Base-by-base conservation (phyloP, 2,329 filamentous ascomycete genomes). In the Elsinoe perseae region DNA sequence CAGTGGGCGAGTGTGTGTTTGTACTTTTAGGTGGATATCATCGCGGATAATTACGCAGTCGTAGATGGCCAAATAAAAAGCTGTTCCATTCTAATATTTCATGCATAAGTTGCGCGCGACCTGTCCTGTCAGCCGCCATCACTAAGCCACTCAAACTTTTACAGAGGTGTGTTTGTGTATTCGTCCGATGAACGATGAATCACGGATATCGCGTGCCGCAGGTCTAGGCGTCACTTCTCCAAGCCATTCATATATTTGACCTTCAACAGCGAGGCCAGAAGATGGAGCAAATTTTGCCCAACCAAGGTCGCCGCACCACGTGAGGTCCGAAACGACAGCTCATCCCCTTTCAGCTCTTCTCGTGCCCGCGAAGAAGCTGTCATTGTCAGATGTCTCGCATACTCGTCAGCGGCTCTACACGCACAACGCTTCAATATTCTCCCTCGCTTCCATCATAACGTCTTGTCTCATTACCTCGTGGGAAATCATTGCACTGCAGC, bases 21-120 rank as follows among this genome's bases (percentile, higher is more conserved):
- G 48, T 52, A 52, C 30, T 52, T 52, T 52, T 52, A 52, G 44
- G 27, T 50, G 28, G 48, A 44, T 44, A 44, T 52, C 48, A 16
- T 52, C 20, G 20, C 18, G 25, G 28, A 32, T 21, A 32, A 38
- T 34, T 20, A n/a, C 28, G 28, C 48, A 36, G 48, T 38, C 30
- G 28, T 23, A 52, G 25, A 28, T 52, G 28, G 48, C n/a, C 32
- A 28, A 38, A 52, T 25, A 34, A 52, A 36, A 52, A 52, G 48
- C 48, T 36, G 38, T 28, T 52, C 48, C 40, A 44, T 44, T 44
- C 40, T 44, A 44, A 14, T 6, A 23, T 36, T n/a, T 36, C 32
- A 2, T 36, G 32, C 3, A 36, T 10, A 9, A n/a, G n/a, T n/a
- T n/a, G n/a, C n/a, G n/a, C n/a, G n/a, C n/a, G n/a, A n/a, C n/a